phyloP scores from a whole-genome alignment of 768 basidiomycete species.

The Guyanaporus albipodus region DNA sequence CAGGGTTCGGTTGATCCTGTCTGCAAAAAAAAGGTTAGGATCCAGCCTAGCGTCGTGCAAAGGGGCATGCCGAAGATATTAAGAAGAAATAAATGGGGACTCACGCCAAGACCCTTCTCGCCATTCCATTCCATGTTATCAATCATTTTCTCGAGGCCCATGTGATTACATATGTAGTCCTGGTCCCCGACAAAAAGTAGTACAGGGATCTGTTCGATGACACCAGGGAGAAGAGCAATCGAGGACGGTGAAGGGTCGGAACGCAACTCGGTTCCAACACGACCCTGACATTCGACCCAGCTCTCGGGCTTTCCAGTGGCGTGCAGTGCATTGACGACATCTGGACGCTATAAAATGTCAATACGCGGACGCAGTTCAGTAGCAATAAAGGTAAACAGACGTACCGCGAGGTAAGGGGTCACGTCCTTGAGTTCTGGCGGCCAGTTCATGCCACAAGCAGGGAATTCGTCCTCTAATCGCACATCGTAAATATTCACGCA shows the following conservation, averaged over 20 bases:
- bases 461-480: slow-evolving; percentile 77
- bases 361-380: neutral
- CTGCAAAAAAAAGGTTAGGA: slow-evolving; percentile 30
- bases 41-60: slow-evolving; percentile 4
- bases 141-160: slow-evolving; percentile 86
- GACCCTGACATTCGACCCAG: slow-evolving; percentile 84
- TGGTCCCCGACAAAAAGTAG: slow-evolving; percentile 93
- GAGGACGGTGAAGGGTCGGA: slow-evolving; percentile 58
- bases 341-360: slow-evolving; percentile 52
- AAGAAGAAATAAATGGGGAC: slow-evolving; percentile 23
- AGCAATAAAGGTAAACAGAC: slow-evolving; percentile 32
- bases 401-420: slow-evolving; percentile 74
- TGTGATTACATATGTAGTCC: slow-evolving; percentile 94
- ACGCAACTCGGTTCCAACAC: slow-evolving; percentile 61
- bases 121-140: slow-evolving; percentile 85
- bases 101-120: slow-evolving; percentile 74
- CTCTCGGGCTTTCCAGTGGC: slow-evolving; percentile 68
- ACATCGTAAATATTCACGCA: slow-evolving; percentile 97
- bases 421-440: slow-evolving; percentile 79
- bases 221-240: slow-evolving; percentile 68
- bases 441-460: slow-evolving; percentile 98
- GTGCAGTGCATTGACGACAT: slow-evolving; percentile 82
- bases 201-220: slow-evolving; percentile 79
- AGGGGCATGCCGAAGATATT: no score
- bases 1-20: slow-evolving; percentile 68